Evolutionary conservation across 345 rosid genomes (phyloP).

Genomic region (Syzygium jambos): DNA sequence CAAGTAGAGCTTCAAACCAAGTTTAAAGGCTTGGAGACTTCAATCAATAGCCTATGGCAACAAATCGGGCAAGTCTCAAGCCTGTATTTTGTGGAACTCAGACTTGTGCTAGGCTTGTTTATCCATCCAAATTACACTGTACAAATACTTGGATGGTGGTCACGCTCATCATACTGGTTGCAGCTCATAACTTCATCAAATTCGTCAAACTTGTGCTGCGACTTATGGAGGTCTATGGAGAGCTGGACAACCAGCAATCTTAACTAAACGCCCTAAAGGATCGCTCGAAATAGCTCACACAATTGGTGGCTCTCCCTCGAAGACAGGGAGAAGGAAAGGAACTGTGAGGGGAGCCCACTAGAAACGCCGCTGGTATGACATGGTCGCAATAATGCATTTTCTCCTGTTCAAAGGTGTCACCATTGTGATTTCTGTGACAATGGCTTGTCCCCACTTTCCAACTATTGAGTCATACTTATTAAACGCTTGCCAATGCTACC

Average conservation of each 20-base stretch:
- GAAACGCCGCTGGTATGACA: no score
- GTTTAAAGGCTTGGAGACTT: neutral
- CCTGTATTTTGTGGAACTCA: fast-evolving
- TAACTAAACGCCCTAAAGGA: neutral
- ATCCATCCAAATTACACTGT: neutral
- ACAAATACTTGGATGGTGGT: neutral
- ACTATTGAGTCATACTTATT: no score
- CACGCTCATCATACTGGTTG: neutral
- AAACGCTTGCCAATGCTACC: no score
- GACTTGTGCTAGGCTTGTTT: neutral
- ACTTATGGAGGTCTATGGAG: neutral
- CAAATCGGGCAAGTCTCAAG: neutral
- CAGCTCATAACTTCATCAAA: fast-evolving
- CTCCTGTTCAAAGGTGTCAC: no score
- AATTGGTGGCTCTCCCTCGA: no score
- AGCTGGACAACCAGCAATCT: neutral
- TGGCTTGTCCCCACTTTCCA: no score
- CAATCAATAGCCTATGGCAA: neutral
- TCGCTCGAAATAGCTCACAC: neutral
- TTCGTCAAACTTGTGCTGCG: neutral
- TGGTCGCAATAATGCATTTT: no score
- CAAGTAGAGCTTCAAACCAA: neutral
- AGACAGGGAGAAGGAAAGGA: no score
- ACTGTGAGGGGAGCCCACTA: no score
- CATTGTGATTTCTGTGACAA: no score